Base-by-base conservation (phyloP, 225 moss, liverwort and hornwort species). In the Thuidium tamariscinum region DNA sequence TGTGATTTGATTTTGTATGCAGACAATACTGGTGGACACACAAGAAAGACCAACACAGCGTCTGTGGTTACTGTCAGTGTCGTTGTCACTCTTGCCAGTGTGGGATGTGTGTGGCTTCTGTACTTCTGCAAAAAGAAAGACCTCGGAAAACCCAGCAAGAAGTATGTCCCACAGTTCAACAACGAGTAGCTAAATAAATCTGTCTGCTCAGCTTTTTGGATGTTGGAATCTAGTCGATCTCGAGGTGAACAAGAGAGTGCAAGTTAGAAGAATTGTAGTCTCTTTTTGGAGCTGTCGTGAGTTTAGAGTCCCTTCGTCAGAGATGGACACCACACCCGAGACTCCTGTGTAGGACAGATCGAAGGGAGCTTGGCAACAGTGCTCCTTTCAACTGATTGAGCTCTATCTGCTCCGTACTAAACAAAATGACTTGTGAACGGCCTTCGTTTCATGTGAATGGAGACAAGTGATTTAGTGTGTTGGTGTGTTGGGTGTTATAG, bases 51-150 rank as follows among this genome's bases (percentile, higher is more conserved):
- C 59, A 89, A 88, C 80, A 91, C 88, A 18, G 91, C 86, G 2
- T 89, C 91, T 49, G 89, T 91, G 3, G 88, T 91, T n/a, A 88
- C 91, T 49, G 41, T 89, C 61, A 89, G 89, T 69, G 91, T 91
- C 23, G 80, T 91, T 41, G 89, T 88, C 56, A 91, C 88, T 6
- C 85, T 91, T 62, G 91, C 70, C 49, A 25, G 83, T 13, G 87
- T 89, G 74, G 89, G 75, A 36, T 80, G 66, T 51, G 85, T 3
- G 60, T 41, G 85, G 70, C 85, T 91, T 4, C 37, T 75, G 49
- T 89, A 62, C 79, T 79, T 21, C 52, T 62, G 83, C 75, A 88
- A 83, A 41, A 91, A 89, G 62, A 89, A 79, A 85, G 68, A 59
- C 42, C 22, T 63, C 4, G 32, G 41, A 30, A 88, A 87, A 79